phyloP scores from a whole-genome alignment of 2,329 filamentous ascomycete species.

The Calonectria henricotiae region DNA sequence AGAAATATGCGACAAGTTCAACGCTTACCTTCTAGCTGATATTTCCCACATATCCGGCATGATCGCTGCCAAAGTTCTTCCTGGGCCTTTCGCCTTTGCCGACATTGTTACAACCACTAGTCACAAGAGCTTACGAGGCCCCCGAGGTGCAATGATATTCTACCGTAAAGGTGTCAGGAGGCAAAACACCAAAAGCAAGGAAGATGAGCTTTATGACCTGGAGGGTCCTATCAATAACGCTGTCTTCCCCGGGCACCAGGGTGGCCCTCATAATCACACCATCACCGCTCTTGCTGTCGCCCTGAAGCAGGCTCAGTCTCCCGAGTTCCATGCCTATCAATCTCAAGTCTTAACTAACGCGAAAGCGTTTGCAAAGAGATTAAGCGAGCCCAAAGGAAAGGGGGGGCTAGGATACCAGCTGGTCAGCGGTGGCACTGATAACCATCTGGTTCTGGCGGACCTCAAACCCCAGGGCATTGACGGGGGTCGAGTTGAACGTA shows the following conservation, averaged over 20 bases:
- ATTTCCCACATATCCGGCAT: conserved; percentile 98
- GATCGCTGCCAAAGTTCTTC: conserved; percentile 91
- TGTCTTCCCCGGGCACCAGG: conserved; percentile 98
- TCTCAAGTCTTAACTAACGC: conserved; percentile 91
- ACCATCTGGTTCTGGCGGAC: conserved; percentile 94
- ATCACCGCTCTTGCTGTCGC: conserved; percentile 96
- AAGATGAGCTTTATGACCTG: conserved; percentile 89
- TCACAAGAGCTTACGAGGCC: conserved; percentile 96
- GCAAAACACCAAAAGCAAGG: conserved; percentile 87
- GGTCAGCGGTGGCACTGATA: conserved; percentile 95
- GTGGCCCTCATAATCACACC: conserved; percentile 98
- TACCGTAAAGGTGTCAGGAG: conserved; percentile 93
- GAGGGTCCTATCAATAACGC: conserved; percentile 95
- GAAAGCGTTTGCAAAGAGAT: conserved; percentile 83
- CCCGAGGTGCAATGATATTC: conserved; percentile 98
- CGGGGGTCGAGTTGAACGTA: conserved; percentile 89
- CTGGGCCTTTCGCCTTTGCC: conserved; percentile 89
- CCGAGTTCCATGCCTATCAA: conserved; percentile 95
- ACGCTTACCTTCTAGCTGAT: conserved; percentile 93
- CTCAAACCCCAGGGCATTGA: conserved; percentile 92
- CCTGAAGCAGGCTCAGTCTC: conserved; percentile 90
- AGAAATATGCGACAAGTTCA: conserved; percentile 90
- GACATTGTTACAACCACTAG: conserved; percentile 98
- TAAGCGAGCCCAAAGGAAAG: conserved; percentile 79
- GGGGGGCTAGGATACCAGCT: conserved; percentile 88